These are phyloP conservation scores for Lasiodiplodia hormozganensis DNA, from an alignment of 2,329 filamentous ascomycete genomes.

Conservation along the genomic window DNA sequence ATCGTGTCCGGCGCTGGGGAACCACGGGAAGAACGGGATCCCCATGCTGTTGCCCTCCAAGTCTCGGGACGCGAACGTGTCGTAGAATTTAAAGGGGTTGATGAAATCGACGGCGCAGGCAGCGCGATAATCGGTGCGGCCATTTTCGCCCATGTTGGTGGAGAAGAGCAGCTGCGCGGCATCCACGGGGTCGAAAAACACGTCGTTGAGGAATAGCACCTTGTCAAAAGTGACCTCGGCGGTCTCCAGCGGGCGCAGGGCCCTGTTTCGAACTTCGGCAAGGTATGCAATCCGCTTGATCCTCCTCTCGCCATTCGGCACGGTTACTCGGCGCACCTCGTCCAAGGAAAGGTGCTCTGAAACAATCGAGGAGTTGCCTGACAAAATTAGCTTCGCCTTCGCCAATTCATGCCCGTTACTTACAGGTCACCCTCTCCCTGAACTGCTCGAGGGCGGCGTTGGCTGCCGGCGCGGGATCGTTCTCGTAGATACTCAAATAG, in stretches of 20 bases:
- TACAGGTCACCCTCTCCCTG: constrained; percentile 57
- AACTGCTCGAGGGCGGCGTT: constrained; percentile 62
- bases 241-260: constrained; percentile 67
- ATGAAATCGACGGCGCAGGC: constrained; percentile 76
- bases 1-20: constrained; percentile 61
- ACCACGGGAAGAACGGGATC: constrained; percentile 73
- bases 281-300: constrained; percentile 77
- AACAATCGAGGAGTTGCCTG: constrained; percentile 59
- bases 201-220: constrained; percentile 70
- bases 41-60: constrained; percentile 68
- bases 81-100: constrained; percentile 72
- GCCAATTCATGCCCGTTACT: background rate
- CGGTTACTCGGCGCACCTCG: constrained; percentile 64
- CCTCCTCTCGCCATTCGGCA: constrained; percentile 68
- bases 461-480: constrained; percentile 67
- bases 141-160: constrained; percentile 61
- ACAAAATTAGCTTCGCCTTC: background rate
- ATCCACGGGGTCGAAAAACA: constrained; percentile 66
- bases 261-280: constrained; percentile 74
- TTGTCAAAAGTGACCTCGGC: constrained; percentile 64
- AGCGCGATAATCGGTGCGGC: constrained; percentile 65
- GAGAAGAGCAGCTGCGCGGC: constrained; percentile 69
- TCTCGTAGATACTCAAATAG: constrained; percentile 76
- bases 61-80: constrained; percentile 76
- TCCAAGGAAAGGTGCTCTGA: constrained; percentile 65